Conservation (phyloP, 2,329 filamentous ascomycete species). For the Colletotrichum tropicicola region DNA sequence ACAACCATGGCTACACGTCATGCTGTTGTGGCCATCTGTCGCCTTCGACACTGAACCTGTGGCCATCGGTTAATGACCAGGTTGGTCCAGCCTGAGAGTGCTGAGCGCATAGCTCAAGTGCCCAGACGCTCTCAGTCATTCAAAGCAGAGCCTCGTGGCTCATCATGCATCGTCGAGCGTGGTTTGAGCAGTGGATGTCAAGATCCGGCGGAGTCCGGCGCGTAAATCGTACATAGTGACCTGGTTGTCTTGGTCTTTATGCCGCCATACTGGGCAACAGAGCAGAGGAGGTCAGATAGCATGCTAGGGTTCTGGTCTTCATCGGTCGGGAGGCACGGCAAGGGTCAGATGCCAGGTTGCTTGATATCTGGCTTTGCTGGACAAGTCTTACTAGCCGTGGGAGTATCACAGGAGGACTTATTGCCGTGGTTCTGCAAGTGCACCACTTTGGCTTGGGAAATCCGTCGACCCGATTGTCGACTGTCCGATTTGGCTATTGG, state of each 20-base stretch:
- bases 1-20: background rate
- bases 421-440: conserved; percentile 25
- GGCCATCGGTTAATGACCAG: background rate
- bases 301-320: conserved; percentile 8
- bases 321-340: background rate
- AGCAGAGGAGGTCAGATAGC: conserved; percentile 23
- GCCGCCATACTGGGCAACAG: conserved; percentile 3
- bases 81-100: background rate
- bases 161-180: background rate
- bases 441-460: conserved; percentile 9
- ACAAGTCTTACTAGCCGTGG: background rate
- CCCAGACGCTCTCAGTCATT: background rate
- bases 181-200: background rate
- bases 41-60: background rate
- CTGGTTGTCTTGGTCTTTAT: conserved; percentile 10
- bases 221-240: conserved; percentile 32
- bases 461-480: background rate
- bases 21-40: background rate
- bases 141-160: background rate
- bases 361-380: background rate
- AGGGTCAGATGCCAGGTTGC: background rate
- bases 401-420: background rate
- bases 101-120: background rate
- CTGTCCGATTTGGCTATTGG: conserved; percentile 1
- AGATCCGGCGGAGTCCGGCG: background rate